Conservation (phyloP, 106 monocot species). For the Platanthera zijinensis region DNA sequence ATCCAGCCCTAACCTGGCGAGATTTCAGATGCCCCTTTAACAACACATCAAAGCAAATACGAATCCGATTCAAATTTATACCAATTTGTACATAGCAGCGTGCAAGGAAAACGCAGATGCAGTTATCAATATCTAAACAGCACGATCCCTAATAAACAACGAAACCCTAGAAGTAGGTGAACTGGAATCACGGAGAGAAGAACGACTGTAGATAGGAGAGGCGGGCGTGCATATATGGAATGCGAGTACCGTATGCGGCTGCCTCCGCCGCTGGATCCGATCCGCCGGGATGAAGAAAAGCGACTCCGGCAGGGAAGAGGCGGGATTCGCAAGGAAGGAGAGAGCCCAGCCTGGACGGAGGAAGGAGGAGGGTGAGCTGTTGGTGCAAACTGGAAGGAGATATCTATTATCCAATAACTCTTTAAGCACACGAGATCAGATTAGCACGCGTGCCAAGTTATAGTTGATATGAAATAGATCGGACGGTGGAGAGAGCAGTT, state of each 20-base stretch:
- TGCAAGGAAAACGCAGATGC: background rate
- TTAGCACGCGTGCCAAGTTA: background rate
- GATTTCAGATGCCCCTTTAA: background rate
- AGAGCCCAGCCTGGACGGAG: background rate
- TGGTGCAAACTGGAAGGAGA: background rate
- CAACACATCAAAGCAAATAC: background rate
- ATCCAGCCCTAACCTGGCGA: background rate
- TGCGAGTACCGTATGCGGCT: background rate
- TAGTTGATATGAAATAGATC: background rate
- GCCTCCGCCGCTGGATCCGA: background rate
- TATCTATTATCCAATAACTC: background rate
- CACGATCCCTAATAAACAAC: too few relatives aligned
- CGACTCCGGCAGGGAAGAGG: too few relatives aligned
- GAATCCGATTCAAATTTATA: background rate
- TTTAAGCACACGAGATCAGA: background rate
- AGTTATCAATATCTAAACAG: background rate
- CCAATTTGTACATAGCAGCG: background rate
- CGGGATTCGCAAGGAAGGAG: background rate
- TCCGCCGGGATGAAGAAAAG: background rate
- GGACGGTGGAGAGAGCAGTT: background rate
- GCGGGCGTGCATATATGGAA: background rate
- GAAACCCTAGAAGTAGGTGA: background rate
- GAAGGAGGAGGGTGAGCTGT: background rate
- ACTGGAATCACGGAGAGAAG: background rate
- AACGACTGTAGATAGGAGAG: background rate